A percentile compares a stretch with the other conserved stretches of the same genome.
phyloP scores from a whole-genome alignment of 306 rosid species.

The Quercus suber region DNA sequence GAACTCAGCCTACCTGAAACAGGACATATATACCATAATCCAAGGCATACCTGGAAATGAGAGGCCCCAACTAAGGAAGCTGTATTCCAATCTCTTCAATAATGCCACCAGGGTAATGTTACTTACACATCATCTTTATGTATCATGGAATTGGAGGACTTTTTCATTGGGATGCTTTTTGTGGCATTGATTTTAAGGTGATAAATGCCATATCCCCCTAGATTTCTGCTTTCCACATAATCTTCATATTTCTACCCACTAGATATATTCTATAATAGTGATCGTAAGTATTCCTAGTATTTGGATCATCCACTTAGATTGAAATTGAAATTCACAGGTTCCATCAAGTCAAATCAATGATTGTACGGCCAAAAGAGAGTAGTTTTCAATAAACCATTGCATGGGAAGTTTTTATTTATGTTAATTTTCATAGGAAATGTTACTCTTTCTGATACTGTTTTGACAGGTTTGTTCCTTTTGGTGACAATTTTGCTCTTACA shows the following conservation, averaged over 20 bases:
- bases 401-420: background rate
- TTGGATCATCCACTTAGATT: no score
- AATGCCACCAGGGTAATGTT: conserved; percentile 31
- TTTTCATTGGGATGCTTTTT: background rate
- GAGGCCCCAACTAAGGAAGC: conserved; percentile 63
- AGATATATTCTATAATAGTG: no score
- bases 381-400: background rate
- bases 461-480: background rate
- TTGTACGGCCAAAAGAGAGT: background rate
- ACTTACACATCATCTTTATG: background rate
- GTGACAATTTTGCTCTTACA: background rate
- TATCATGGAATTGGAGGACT: background rate
- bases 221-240: no score
- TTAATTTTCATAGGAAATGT: background rate
- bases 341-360: background rate
- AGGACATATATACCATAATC: conserved; percentile 61
- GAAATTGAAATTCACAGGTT: background rate
- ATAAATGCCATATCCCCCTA: no score
- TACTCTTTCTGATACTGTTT: background rate
- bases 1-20: conserved; percentile 51
- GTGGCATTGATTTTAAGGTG: background rate
- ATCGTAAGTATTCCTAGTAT: no score
- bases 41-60: conserved; percentile 57
- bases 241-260: no score
- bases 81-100: conserved; percentile 63